Conservation (phyloP, 345 rosid genomes). For the Citrus mangshanensis region DNA sequence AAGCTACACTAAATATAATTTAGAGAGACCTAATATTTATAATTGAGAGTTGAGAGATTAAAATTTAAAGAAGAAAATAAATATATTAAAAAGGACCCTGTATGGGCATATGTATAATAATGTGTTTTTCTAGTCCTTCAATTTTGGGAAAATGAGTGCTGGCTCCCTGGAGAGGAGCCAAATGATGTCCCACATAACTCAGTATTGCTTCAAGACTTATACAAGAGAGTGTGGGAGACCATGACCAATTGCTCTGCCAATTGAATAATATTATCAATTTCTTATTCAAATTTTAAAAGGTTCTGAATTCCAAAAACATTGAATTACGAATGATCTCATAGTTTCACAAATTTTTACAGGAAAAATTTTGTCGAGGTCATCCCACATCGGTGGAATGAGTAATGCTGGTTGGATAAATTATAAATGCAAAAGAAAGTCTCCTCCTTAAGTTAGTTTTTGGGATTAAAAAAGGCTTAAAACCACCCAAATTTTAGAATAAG, state of each 20-base stretch:
- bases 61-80: not conserved
- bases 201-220: constrained; percentile 1
- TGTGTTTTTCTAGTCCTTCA: not conserved
- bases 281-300: not conserved
- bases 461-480: no score
- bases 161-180: constrained; percentile 14
- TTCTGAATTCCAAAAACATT: constrained; percentile 16
- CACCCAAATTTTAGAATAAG: no score
- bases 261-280: constrained; percentile 3
- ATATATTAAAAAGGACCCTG: not conserved
- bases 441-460: no score
- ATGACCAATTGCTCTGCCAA: constrained; percentile 13
- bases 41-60: not conserved
- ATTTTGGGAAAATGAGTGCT: not conserved
- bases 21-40: no score
- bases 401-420: no score
- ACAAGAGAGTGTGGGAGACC: constrained; percentile 14
- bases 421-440: no score
- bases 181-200: constrained; percentile 15
- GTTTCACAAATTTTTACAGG: not conserved
- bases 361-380: no score
- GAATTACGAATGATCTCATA: constrained; percentile 7
- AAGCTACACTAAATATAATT: no score
- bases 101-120: not conserved
- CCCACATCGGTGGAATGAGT: no score